Evolutionary conservation across 2,329 filamentous ascomycete species (phyloP), one percentile per base, ranked within the genome.

Genomic region (Diplodia intermedia): DNA sequence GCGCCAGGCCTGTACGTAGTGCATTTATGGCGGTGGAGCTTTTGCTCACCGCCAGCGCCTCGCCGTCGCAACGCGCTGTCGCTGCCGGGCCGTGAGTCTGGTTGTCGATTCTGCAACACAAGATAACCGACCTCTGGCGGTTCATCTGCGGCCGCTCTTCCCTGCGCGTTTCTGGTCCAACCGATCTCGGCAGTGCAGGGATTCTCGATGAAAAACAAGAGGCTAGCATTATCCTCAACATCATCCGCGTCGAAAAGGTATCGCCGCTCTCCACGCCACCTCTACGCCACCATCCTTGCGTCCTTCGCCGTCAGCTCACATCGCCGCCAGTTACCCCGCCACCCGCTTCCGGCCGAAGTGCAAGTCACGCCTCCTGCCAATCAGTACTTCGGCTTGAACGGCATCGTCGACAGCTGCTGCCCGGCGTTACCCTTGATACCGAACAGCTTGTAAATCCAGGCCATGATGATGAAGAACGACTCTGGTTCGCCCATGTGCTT

Each of bases 401-500:
- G 81, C 66, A 84, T 72, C n/a, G 79, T 82, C 72, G 78, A 79
- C 79, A 85, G 74, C 73, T 84, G 82, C 69, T 78, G 76, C 5
- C 73, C 75, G 0, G 80, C 75, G 73, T 83, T 77, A 23, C 72
- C 78, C 65, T 83, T 62, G 40, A 84, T 76, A 0, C 78, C 81
- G 70, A 84, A 82, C n/a, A 85, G 67, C 69, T 77, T 75, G 72
- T 84, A 85, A 53, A 85, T 72, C 83, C 83, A 85, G 55, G 76
- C 78, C 55, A 85, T 65, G 40, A 84, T 84, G 62, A 85, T 76
- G 65, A 80, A 76, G 69, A 84, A 85, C 65, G 78, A 80, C 72
- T 81, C 79, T 5, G 83, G 83, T 75, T 85, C 83, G 1, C 83
- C 83, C 83, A 85, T 85, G 67, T 85, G 83, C 74, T 83, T 84